Base-by-base conservation (phyloP, 139 green algal species). In the Deuterostichococcus epilithicus region DNA sequence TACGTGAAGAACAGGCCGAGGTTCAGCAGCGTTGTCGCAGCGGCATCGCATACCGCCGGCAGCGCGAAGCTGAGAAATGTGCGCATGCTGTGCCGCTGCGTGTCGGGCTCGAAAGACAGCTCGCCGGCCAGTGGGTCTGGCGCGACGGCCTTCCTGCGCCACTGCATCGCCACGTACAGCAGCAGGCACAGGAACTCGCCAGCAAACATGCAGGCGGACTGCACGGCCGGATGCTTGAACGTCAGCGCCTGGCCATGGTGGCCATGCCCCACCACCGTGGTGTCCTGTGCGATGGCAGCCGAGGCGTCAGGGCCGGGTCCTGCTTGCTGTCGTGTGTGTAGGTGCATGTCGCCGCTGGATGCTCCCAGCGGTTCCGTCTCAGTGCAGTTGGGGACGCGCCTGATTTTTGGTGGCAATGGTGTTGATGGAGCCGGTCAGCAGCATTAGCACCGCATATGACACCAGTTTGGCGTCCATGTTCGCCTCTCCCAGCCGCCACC, bases 351-450 rank as follows among this genome's bases (percentile, higher is more conserved):
- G n/a, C n/a, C n/a, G n/a, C n/a, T n/a, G 15, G 25, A 33, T 28
- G 8, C 30, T 38, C 38, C 36, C 75, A 35, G 35, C 65, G 66
- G 35, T 65, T 71, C 58, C 18, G 45, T 28, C 13, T 63, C 35
- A 74, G 36, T 6, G 2, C 25, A 30, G 3, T 20, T n/a, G n/a
- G n/a, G n/a, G 6, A 13, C 77, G 42, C 37, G 87, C 92, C 84
- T 96, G 91, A 28, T 90, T 89, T 72, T 97, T 97, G 3, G 85
- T 94, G 34, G 83, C 83, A 1, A 97, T 90, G 1, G 93, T 97
- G 81, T 96, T 97, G 52, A 97, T 85, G 6, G 82, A 87, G 22
- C 92, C 92, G 34, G 86, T 88, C 3, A 91, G 28, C 0, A 92
- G 52, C 52, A 63, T 63, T 3, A 63, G 52, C 18, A 20, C 52